These are phyloP conservation scores for Cyphellophora attinorum DNA, from an alignment of 2,329 filamentous ascomycete species.

Conservation along the genomic window DNA sequence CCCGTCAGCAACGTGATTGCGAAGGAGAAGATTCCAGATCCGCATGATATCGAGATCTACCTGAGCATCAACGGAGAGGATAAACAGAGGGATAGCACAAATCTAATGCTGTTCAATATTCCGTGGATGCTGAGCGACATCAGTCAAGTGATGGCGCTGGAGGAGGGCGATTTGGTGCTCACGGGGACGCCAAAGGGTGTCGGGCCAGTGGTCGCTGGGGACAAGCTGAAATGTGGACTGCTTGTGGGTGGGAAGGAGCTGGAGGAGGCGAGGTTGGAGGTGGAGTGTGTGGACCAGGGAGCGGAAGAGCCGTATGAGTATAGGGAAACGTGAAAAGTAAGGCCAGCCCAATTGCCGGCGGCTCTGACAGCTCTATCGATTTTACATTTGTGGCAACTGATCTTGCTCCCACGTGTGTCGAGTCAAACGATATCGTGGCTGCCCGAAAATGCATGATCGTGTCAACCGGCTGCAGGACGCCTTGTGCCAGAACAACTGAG, in stretches of 20 bases:
- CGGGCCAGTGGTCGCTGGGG: conserved; percentile 72
- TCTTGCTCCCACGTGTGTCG: too few species aligned
- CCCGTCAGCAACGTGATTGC: conserved; percentile 74
- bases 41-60: conserved; percentile 79
- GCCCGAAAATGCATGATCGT: too few species aligned
- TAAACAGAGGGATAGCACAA: conserved; percentile 79
- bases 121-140: conserved; percentile 83
- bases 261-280: conserved; percentile 74
- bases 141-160: conserved; percentile 85
- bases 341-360: too few species aligned
- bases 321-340: conserved; percentile 61
- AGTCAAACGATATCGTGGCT: too few species aligned
- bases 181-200: conserved; percentile 98
- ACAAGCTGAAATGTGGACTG: conserved; percentile 77
- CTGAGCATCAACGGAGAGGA: conserved; percentile 71
- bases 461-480: too few species aligned
- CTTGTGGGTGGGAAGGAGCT: conserved; percentile 72
- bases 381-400: too few species aligned
- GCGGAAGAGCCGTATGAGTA: conserved; percentile 70
- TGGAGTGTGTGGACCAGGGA: conserved; percentile 60
- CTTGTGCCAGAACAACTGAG: too few species aligned
- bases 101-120: conserved; percentile 87
- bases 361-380: too few species aligned
- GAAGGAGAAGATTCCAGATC: conserved; percentile 72
- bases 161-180: conserved; percentile 83